Evolutionary conservation across 2,329 filamentous ascomycete species (phyloP).

Genomic region (Phyllosticta citribraziliensis): DNA sequence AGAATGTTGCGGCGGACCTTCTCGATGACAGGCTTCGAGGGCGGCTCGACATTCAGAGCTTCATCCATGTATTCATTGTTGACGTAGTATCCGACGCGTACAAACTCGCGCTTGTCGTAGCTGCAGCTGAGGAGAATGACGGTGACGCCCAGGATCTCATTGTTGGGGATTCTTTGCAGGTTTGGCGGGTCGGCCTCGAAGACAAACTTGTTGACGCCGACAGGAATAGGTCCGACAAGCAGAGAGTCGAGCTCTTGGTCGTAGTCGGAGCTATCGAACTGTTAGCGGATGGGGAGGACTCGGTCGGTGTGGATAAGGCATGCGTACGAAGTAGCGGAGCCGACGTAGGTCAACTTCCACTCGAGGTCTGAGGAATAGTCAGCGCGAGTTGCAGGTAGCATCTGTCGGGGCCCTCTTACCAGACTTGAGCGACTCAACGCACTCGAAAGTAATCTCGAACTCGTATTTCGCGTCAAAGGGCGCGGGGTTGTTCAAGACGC

Average conservation of each 20-base stretch:
- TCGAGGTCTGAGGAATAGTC: slow-evolving; percentile 63
- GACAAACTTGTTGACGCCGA: slow-evolving; percentile 97
- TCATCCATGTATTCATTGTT: slow-evolving; percentile 98
- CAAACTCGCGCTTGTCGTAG: slow-evolving; percentile 94
- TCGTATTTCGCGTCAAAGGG: slow-evolving; percentile 87
- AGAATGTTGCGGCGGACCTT: slow-evolving; percentile 86
- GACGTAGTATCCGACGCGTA: slow-evolving; percentile 97
- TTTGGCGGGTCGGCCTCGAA: slow-evolving; percentile 94
- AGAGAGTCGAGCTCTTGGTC: slow-evolving; percentile 97
- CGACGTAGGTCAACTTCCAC: slow-evolving; percentile 99
- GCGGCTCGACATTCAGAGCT: slow-evolving; percentile 79
- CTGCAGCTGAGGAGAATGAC: slow-evolving; percentile 93
- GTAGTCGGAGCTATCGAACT: slow-evolving; percentile 69
- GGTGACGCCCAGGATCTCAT: slow-evolving; percentile 92
- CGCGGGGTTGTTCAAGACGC: slow-evolving; percentile 94
- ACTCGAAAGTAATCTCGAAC: slow-evolving; percentile 98
- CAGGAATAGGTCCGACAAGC: slow-evolving; percentile 91
- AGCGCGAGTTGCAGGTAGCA: neutral
- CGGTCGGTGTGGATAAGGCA: slow-evolving; percentile 7
- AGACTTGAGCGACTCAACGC: slow-evolving; percentile 87
- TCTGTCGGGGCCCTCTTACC: slow-evolving; percentile 41
- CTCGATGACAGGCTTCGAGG: slow-evolving; percentile 84
- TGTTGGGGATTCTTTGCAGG: slow-evolving; percentile 80
- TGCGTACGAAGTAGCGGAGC: slow-evolving; percentile 88
- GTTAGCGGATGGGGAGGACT: slow-evolving; percentile 15